Conservation (phyloP, 2,329 filamentous ascomycete species). For the Chalaropsis ovoidea region DNA sequence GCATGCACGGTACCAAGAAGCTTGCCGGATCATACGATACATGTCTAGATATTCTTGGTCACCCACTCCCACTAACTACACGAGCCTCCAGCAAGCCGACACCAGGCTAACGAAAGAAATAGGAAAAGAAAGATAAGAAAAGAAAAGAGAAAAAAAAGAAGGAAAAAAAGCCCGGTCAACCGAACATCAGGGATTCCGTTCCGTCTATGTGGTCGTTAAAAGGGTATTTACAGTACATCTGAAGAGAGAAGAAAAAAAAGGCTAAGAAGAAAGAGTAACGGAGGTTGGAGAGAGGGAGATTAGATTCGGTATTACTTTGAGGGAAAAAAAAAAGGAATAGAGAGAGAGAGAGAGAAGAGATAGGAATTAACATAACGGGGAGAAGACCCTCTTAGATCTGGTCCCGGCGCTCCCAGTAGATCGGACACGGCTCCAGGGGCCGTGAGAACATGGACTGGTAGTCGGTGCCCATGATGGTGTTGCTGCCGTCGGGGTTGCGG, state of each 20-base stretch:
- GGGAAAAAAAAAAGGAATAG: constrained; percentile 5
- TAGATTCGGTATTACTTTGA: not conserved
- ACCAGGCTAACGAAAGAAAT: no score
- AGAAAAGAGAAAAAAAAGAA: not conserved
- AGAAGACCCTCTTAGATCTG: constrained; percentile 6
- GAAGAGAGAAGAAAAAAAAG: not conserved
- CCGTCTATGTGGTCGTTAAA: constrained; percentile 16
- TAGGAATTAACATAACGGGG: constrained; percentile 5
- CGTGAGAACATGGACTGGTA: constrained; percentile 64
- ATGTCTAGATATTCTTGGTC: not conserved
- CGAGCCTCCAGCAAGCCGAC: not conserved
- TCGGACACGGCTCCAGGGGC: constrained; percentile 57
- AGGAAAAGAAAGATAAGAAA: not conserved
- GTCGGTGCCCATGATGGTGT: constrained; percentile 57
- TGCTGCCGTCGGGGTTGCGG: constrained; percentile 60
- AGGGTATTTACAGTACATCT: constrained; percentile 23
- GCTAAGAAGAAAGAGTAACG: not conserved
- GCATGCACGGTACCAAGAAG: not conserved
- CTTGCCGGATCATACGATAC: not conserved
- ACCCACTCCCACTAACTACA: not conserved
- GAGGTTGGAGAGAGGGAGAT: not conserved
- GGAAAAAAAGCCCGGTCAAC: not conserved
- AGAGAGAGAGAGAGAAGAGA: not conserved
- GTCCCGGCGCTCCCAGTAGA: constrained; percentile 65
- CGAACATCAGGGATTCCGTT: not conserved